These are phyloP conservation scores for Solanum appendiculatum DNA, from an alignment of 257 asterid genomes.

Conservation along the genomic window DNA sequence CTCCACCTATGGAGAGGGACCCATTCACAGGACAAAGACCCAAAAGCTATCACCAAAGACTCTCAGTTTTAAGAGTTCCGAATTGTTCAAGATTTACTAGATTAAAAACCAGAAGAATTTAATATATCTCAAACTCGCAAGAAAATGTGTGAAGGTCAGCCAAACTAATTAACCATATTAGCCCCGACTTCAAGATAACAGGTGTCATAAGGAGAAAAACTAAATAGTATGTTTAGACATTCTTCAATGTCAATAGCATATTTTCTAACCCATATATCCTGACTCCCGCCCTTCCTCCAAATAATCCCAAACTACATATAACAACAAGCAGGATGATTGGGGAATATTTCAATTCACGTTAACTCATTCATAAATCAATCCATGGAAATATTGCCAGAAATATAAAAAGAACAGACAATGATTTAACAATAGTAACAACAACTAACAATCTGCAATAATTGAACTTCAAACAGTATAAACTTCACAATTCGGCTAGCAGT, in stretches of 20 bases:
- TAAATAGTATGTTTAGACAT: neutral
- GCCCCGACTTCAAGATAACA: neutral
- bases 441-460: neutral
- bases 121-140: neutral
- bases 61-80: neutral
- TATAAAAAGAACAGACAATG: neutral
- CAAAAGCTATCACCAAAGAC: conserved; percentile 5
- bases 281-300: neutral
- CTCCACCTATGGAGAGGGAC: neutral
- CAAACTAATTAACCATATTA: neutral
- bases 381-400: neutral
- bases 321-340: neutral
- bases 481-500: neutral
- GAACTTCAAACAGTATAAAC: neutral
- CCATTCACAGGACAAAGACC: neutral
- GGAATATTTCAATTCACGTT: neutral
- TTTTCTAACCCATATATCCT: neutral
- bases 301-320: neutral
- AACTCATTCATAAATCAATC: neutral
- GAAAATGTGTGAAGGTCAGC: neutral
- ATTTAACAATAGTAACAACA: neutral
- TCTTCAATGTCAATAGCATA: neutral
- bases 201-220: neutral
- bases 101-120: neutral
- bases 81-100: neutral